phyloP scores from a whole-genome alignment of 2,329 filamentous ascomycete species.

The Phyllosticta citribraziliensis region DNA sequence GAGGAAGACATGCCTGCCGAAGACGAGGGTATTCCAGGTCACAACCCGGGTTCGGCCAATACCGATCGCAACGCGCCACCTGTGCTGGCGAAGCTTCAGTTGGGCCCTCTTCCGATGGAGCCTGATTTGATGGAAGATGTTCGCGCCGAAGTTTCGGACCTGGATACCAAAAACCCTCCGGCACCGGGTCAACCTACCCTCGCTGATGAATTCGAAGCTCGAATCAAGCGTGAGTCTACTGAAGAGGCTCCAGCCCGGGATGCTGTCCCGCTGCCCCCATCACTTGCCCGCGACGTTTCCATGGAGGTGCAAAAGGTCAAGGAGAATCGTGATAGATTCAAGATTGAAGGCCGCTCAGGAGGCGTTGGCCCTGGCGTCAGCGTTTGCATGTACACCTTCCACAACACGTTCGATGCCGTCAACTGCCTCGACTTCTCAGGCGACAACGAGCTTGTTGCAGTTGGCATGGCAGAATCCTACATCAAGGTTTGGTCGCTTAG shows the following conservation, averaged over 20 bases:
- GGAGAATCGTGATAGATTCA: slow-evolving; percentile 85
- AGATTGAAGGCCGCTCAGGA: slow-evolving; percentile 73
- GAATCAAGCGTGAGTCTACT: slow-evolving; percentile 80
- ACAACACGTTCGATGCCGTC: slow-evolving; percentile 86
- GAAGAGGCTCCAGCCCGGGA: slow-evolving; percentile 70
- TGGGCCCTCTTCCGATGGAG: slow-evolving; percentile 80
- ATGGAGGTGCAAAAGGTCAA: slow-evolving; percentile 92
- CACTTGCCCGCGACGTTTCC: slow-evolving; percentile 77
- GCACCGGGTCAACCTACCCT: slow-evolving; percentile 60
- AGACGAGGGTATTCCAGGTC: slow-evolving; percentile 60
- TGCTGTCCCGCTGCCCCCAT: slow-evolving; percentile 78
- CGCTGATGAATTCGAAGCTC: slow-evolving; percentile 78
- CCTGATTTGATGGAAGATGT: slow-evolving; percentile 74
- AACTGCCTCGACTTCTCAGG: slow-evolving; percentile 95
- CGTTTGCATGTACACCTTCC: slow-evolving; percentile 96
- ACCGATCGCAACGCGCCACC: slow-evolving; percentile 49
- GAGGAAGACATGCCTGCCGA: slow-evolving; percentile 52
- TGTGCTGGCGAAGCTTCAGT: slow-evolving; percentile 53
- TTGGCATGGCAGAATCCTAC: slow-evolving; percentile 86
- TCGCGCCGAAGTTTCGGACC: slow-evolving; percentile 74
- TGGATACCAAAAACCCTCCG: slow-evolving; percentile 70
- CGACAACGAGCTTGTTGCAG: slow-evolving; percentile 77
- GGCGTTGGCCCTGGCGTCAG: slow-evolving; percentile 76
- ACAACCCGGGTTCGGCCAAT: slow-evolving; percentile 54
- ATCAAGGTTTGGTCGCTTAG: slow-evolving; percentile 91